Conservation (phyloP, 805 yeast genomes). For the Pichia occidentalis region DNA sequence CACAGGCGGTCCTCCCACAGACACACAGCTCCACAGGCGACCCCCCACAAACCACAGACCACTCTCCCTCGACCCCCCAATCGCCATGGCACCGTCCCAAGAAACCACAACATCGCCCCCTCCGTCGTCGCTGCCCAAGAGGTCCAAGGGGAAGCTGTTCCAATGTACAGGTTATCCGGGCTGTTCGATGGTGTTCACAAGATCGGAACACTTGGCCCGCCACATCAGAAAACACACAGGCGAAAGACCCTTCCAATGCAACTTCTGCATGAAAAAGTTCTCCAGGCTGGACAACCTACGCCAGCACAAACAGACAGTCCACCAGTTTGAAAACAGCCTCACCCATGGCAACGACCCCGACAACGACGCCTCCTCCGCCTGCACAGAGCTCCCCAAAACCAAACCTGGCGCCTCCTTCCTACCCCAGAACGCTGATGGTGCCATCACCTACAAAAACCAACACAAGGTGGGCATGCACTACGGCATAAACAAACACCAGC, state of each 20-base stretch:
- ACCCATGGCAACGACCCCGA: not conserved
- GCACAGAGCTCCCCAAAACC: no score
- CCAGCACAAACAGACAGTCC: constrained; percentile 87
- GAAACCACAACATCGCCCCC: no score
- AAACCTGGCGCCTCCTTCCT: no score
- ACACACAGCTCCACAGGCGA: no score
- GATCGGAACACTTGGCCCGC: constrained; percentile 88
- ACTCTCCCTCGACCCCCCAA: no score
- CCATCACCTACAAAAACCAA: no score
- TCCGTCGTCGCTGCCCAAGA: constrained; percentile 17
- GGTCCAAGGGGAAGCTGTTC: constrained; percentile 59
- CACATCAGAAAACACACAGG: constrained; percentile 94
- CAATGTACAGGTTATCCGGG: constrained; percentile 83
- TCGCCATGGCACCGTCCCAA: no score
- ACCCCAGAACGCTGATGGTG: no score
- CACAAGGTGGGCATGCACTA: no score
- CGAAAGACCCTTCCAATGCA: constrained; percentile 86
- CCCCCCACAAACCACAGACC: no score
- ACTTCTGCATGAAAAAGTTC: constrained; percentile 71
- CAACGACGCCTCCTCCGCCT: constrained; percentile 2
- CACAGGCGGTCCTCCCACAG: no score
- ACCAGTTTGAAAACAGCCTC: constrained; percentile 40
- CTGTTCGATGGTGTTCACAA: constrained; percentile 81
- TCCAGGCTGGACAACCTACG: constrained; percentile 81
- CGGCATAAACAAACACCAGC: no score